phyloP scores from a whole-genome alignment of 2,329 filamentous ascomycete species.

The Diaporthe eres region DNA sequence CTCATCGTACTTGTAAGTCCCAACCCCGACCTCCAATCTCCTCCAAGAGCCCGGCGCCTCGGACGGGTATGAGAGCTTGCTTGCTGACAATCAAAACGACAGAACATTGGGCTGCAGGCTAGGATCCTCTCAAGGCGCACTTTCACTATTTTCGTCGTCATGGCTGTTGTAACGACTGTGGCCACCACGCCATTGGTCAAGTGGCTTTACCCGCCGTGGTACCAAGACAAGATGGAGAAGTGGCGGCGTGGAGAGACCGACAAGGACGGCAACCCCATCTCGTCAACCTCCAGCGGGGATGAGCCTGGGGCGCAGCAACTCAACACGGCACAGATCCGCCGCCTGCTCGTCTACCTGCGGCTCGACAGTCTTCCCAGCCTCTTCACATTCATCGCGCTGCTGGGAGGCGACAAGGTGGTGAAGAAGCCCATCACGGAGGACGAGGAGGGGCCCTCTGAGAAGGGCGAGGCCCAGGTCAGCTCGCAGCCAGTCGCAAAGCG shows the following conservation, averaged over 20 bases:
- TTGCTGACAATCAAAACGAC: conserved; percentile 24
- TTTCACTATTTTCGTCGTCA: conserved; percentile 95
- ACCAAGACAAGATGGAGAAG: conserved; percentile 65
- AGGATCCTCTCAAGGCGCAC: conserved; percentile 84
- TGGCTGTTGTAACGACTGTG: conserved; percentile 88
- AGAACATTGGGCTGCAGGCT: conserved; percentile 84
- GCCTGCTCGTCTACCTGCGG: conserved; percentile 84
- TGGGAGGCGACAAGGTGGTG: conserved; percentile 62
- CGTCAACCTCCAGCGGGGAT: conserved; percentile 46
- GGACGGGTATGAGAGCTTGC: conserved; percentile 13
- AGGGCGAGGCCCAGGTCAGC: conserved; percentile 46
- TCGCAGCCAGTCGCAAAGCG: conserved; percentile 52
- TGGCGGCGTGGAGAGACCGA: conserved; percentile 89
- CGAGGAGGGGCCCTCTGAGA: conserved; percentile 42
- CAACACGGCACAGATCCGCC: conserved; percentile 63
- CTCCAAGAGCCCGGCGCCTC: not conserved
- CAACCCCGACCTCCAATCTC: not conserved
- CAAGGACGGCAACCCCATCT: conserved; percentile 73
- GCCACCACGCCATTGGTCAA: conserved; percentile 83
- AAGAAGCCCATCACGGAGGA: conserved; percentile 44
- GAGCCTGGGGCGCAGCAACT: conserved; percentile 49
- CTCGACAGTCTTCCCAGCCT: conserved; percentile 87
- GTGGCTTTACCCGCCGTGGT: conserved; percentile 78
- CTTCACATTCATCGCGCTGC: conserved; percentile 84
- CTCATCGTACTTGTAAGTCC: conserved; percentile 86